Evolutionary conservation across 83 land plant genomes (phyloP).

Genomic region (Thuja plicata): DNA sequence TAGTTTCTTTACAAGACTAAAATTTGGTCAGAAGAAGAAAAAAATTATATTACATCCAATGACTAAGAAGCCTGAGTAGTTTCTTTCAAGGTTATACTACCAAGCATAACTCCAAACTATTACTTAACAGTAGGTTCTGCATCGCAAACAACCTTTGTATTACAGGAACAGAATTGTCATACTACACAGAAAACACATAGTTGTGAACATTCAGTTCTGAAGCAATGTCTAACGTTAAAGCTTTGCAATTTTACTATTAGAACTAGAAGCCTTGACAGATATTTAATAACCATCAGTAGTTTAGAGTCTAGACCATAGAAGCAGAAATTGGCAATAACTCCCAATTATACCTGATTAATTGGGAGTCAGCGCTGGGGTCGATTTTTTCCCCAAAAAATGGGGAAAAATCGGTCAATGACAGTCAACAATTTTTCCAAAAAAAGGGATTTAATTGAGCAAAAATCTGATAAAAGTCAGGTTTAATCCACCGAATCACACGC

Average conservation of each 20-base stretch:
- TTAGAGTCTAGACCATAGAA: too few relatives aligned
- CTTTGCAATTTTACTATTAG: neutral
- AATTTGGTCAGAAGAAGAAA: neutral
- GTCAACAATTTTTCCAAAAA: too few relatives aligned
- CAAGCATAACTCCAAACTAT: neutral
- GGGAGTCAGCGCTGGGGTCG: neutral
- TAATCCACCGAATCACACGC: too few relatives aligned
- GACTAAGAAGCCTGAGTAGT: neutral
- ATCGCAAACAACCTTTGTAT: neutral
- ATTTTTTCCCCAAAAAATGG: too few relatives aligned
- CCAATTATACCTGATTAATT: too few relatives aligned
- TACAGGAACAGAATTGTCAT: neutral
- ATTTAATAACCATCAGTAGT: neutral
- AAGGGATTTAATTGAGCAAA: too few relatives aligned
- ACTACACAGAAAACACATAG: neutral
- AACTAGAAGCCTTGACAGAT: neutral
- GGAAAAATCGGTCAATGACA: too few relatives aligned
- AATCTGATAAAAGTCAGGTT: too few relatives aligned
- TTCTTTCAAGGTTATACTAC: neutral
- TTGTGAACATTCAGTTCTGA: neutral
- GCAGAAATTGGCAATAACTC: too few relatives aligned
- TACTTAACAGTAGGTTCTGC: neutral
- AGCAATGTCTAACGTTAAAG: neutral
- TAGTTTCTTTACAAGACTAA: neutral
- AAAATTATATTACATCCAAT: neutral